Conservation (phyloP, 495 filamentous ascomycete genomes). For the Hypomontagnella submonticulosa region DNA sequence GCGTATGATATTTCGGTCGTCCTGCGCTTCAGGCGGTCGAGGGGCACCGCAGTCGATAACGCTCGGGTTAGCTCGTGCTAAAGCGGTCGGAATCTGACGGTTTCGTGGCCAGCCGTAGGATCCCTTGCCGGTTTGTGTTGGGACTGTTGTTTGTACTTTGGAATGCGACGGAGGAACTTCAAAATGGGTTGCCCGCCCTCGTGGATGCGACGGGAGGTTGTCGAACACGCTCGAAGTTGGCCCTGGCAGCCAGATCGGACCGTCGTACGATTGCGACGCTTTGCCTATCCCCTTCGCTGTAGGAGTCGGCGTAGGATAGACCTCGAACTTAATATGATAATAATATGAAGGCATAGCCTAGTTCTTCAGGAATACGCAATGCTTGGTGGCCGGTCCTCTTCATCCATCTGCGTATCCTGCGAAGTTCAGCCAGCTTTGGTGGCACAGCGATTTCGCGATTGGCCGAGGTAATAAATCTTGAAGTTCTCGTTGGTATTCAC, state of each 20-base stretch:
- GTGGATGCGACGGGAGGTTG: slow-evolving; percentile 57
- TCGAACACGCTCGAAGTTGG: slow-evolving; percentile 56
- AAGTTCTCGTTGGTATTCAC: slow-evolving; percentile 6
- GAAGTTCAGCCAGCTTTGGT: slow-evolving; percentile 18
- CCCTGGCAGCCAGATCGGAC: slow-evolving; percentile 53
- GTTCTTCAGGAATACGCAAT: neutral
- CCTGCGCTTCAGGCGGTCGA: slow-evolving; percentile 43
- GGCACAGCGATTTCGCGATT: slow-evolving; percentile 19
- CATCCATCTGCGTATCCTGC: slow-evolving; percentile 33
- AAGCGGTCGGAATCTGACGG: neutral
- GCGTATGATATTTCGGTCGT: slow-evolving; percentile 46
- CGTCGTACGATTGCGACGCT: slow-evolving; percentile 8
- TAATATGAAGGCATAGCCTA: slow-evolving; percentile 81
- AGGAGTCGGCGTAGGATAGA: slow-evolving; percentile 67
- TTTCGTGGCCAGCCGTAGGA: slow-evolving; percentile 16
- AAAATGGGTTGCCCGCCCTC: slow-evolving; percentile 52
- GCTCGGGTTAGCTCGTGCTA: slow-evolving; percentile 15
- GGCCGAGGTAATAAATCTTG: slow-evolving; percentile 5
- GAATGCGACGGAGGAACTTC: slow-evolving; percentile 58
- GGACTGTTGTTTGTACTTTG: slow-evolving; percentile 19
- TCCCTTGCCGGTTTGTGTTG: slow-evolving; percentile 11
- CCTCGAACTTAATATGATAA: slow-evolving; percentile 90
- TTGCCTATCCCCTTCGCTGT: slow-evolving; percentile 22
- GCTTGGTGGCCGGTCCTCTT: slow-evolving; percentile 1
- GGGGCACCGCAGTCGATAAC: slow-evolving; percentile 60